These are phyloP conservation scores for Leucocoprinus sp. DNA, from an alignment of 768 basidiomycete genomes.

Conservation along the genomic window DNA sequence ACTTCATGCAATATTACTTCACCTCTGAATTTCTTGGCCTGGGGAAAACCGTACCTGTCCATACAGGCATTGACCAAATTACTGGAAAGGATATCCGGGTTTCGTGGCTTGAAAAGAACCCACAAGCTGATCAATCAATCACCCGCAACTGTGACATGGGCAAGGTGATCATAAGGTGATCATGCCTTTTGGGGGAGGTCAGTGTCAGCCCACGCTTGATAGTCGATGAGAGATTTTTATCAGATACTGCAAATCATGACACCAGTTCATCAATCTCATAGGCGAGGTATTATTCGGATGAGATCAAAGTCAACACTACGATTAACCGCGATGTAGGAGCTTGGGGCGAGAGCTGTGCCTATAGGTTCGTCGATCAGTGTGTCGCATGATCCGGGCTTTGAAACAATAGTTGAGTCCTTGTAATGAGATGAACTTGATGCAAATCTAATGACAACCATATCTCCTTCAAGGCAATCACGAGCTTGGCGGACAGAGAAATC, in stretches of 20 bases:
- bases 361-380: slow-evolving; percentile 59
- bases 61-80: slow-evolving; percentile 67
- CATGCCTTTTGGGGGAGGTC: slow-evolving; percentile 43
- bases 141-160: not conserved
- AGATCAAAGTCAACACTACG: slow-evolving; percentile 79
- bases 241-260: slow-evolving; percentile 14
- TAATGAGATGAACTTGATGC: slow-evolving; percentile 1
- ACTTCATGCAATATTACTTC: slow-evolving; percentile 26
- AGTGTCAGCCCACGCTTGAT: slow-evolving; percentile 52
- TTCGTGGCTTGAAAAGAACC: slow-evolving; percentile 36
- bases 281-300: slow-evolving; percentile 32
- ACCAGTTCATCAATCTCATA: slow-evolving; percentile 68
- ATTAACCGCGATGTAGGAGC: slow-evolving; percentile 55
- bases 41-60: slow-evolving; percentile 48
- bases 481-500: slow-evolving; percentile 83
- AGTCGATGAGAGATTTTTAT: slow-evolving; percentile 8
- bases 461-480: slow-evolving; percentile 63
- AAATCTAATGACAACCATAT: slow-evolving; percentile 45
- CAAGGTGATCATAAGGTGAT: slow-evolving; percentile 1
- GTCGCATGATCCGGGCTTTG: slow-evolving; percentile 67
- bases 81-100: slow-evolving; percentile 36
- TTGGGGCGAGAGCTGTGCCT: slow-evolving; percentile 70
- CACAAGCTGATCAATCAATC: slow-evolving; percentile 30
- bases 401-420: not conserved
- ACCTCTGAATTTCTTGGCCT: not conserved